phyloP scores from a whole-genome alignment of 495 filamentous ascomycete species.

The Friedmanniomyces simplex region DNA sequence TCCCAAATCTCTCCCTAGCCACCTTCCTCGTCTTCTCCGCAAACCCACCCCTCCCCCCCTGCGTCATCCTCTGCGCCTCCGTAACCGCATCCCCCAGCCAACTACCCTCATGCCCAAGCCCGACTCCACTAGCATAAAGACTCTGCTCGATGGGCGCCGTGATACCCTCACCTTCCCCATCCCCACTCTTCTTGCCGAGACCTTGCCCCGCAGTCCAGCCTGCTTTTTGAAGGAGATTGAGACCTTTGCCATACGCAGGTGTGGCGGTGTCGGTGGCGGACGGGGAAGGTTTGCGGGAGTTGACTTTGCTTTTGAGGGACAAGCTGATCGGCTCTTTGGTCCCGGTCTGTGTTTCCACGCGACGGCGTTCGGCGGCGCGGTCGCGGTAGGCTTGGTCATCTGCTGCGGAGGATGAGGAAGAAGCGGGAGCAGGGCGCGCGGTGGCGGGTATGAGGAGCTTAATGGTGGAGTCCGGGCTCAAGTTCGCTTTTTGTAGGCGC shows the following conservation, averaged over 20 bases:
- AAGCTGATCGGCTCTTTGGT: background rate
- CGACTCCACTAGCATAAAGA: conserved; percentile 73
- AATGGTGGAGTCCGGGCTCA: background rate
- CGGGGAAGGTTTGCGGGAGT: background rate
- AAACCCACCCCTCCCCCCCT: conserved; percentile 50
- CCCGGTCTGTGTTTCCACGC: conserved; percentile 28
- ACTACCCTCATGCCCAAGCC: conserved; percentile 72
- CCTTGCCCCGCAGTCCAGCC: conserved; percentile 76
- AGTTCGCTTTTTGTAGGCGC: conserved; percentile 37
- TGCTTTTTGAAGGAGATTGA: conserved; percentile 79
- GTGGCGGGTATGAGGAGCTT: conserved; percentile 28
- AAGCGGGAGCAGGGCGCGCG: conserved; percentile 9
- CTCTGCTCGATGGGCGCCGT: conserved; percentile 68
- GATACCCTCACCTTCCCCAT: conserved; percentile 54
- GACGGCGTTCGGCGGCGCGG: conserved; percentile 67
- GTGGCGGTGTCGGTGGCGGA: background rate
- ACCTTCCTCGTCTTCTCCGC: conserved; percentile 62
- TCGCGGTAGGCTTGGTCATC: conserved; percentile 52
- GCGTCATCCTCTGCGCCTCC: conserved; percentile 65
- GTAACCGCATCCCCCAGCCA: conserved; percentile 75
- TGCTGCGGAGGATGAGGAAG: conserved; percentile 1
- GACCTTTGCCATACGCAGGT: conserved; percentile 48
- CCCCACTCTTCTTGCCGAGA: conserved; percentile 51
- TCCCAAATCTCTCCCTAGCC: conserved; percentile 2
- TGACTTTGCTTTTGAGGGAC: conserved; percentile 1